These are phyloP conservation scores for Davidsoniella virescens DNA, from an alignment of 2,329 filamentous ascomycete genomes.

Conservation along the genomic window DNA sequence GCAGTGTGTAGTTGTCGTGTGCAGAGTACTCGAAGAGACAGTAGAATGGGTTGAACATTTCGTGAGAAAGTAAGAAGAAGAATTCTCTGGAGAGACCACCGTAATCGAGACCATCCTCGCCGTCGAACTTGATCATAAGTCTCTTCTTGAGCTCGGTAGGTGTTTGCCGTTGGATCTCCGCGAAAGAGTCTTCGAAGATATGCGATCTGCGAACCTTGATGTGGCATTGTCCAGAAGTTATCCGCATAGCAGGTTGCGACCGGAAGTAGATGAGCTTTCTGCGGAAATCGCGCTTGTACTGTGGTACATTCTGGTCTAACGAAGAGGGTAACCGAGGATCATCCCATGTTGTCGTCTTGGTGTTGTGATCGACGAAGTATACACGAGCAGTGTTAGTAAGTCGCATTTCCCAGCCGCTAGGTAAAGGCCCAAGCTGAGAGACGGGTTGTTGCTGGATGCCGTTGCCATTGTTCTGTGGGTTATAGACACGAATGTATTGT, in stretches of 20 bases:
- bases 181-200: constrained; percentile 98
- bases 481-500: constrained; percentile 97
- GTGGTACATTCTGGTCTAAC: constrained; percentile 91
- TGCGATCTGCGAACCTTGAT: constrained; percentile 93
- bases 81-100: constrained; percentile 96
- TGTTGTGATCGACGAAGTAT: constrained; percentile 99
- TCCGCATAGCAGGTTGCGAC: constrained; percentile 89
- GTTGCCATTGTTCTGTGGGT: constrained; percentile 68
- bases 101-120: constrained; percentile 94
- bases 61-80: constrained; percentile 96
- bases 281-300: constrained; percentile 98
- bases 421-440: constrained; percentile 84
- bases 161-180: constrained; percentile 93
- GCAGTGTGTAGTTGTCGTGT: constrained; percentile 98
- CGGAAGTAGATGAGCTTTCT: constrained; percentile 98
- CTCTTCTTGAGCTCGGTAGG: constrained; percentile 94
- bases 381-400: constrained; percentile 94
- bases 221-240: constrained; percentile 90
- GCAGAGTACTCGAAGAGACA: constrained; percentile 98
- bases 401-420: constrained; percentile 98
- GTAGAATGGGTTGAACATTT: constrained; percentile 99
- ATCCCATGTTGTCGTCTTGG: constrained; percentile 98
- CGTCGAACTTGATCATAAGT: constrained; percentile 98
- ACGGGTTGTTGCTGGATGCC: constrained; percentile 95
- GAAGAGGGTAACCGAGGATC: constrained; percentile 90